Base-by-base conservation (phyloP, 805 yeast genomes). In the Ogataea trehaloabstinens region DNA sequence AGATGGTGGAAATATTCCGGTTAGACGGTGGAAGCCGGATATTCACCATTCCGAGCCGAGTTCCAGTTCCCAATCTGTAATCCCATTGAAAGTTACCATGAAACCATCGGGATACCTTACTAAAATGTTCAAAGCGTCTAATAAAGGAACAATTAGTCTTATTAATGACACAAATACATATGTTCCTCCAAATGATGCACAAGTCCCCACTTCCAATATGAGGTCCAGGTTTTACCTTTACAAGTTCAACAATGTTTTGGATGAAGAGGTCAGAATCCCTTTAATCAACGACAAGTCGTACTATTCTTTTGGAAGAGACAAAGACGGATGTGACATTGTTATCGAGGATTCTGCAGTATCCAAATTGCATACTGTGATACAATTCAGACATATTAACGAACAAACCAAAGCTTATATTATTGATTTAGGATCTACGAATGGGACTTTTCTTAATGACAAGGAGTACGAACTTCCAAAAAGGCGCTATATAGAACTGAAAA, bases 351-450 rank as follows among this genome's bases (percentile, higher is more conserved):
- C 35, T 11, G 31, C 51, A 2, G 58, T 58, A 1, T 53, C 60
- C 2, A 45, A 46, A 30, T 39, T 42, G n/a, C 64, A 61, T 35
- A 58, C 61, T 3, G 64, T 51, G 3, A 41, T 61, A 10, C 64
- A 60, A 32, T 58, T 60, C 34, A 34, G 60, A 28, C 24, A 31
- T 17, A 31, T 38, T 4, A 28, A 37, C 13, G 35, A 34, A 2
- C 22, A 27, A 2, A 31, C 39, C 2, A 38, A 31, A 6, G 43
- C 52, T 4, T 61, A 56, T 35, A 7, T 61, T 12, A 42, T 60
- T 19, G 64, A 61, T 37, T 35, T 60, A 2, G 46, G 41, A 13
- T 60, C 64, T 5, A 54, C 58, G 1, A 55, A 58, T 28, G 64
- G 64, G 4, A 56, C 60, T 3, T 60, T 53, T 40, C 28, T 61